Evolutionary conservation across 2,329 filamentous ascomycete species (phyloP).

Genomic region (Beauveria rudraprayagi): DNA sequence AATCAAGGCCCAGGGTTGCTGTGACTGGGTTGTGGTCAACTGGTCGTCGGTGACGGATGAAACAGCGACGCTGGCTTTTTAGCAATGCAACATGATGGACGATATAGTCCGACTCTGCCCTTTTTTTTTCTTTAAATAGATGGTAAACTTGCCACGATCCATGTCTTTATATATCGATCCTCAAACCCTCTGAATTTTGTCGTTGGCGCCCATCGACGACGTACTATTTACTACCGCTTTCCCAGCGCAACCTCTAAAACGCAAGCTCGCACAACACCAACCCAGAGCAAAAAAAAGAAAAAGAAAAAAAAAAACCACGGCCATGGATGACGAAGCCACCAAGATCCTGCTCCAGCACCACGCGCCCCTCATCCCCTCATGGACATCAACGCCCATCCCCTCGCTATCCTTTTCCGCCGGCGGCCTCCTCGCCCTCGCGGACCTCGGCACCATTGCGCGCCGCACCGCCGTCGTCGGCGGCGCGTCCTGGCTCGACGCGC

Average conservation of each 20-base stretch:
- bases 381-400: constrained; percentile 38
- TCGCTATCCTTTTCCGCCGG: constrained; percentile 39
- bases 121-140: not conserved
- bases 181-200: too few relatives aligned
- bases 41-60: too few relatives aligned
- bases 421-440: constrained; percentile 51
- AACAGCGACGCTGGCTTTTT: not conserved
- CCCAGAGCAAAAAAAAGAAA: not conserved
- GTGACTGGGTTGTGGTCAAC: not conserved
- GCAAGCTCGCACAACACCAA: not conserved
- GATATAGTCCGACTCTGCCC: not conserved
- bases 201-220: too few relatives aligned
- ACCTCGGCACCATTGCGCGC: constrained; percentile 46
- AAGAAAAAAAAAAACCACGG: not conserved
- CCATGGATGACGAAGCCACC: not conserved
- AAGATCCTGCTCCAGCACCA: not conserved
- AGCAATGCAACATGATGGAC: not conserved
- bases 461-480: constrained; percentile 50
- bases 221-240: too few relatives aligned
- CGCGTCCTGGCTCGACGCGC: constrained; percentile 46
- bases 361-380: constrained; percentile 29
- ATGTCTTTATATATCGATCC: not conserved
- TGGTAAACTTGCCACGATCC: not conserved
- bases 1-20: not conserved
- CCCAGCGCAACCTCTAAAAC: too few relatives aligned